Evolutionary conservation across 78 protist genomes (phyloP), one percentile per base, ranked within the genome.

Genomic region (Cavenderia fasciculata): DNA sequence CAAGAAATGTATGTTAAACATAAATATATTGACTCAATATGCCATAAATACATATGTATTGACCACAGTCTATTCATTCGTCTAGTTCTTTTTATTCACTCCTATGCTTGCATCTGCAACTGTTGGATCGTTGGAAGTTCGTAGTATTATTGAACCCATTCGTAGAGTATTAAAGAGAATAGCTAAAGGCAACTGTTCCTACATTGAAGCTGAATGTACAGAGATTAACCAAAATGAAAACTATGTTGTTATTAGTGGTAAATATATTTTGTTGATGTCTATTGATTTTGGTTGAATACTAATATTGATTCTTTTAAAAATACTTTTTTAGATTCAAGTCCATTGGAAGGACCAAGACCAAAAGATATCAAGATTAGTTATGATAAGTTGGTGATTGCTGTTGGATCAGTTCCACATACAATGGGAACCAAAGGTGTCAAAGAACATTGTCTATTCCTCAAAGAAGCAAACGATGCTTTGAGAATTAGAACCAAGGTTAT

Each of bases 301-400:
- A 52, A 21, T 21, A 52, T 21, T 21, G 21, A 21, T 52, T 38
- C 33, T 11, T n/a, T n/a, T n/a, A n/a, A n/a, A n/a, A n/a, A n/a
- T n/a, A n/a, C n/a, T n/a, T n/a, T n/a, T n/a, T n/a, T n/a, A n/a
- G n/a, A n/a, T n/a, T 29, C n/a, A 10, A 27, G n/a, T 52, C 59
- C 63, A 57, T 29, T 29, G 4, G 25, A 10, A 21, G 25, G 6
- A 27, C 10, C 18, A 25, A 57, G 78, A 12, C 21, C 21, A 19
- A 11, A 11, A 49, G 5, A 27, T 16, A 65, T 44, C 34, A 49
- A 38, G 44, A 46, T 95, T 6, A 71, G 59, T 11, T 96, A 95
- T 74, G 96, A 95, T 61, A 33, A 61, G 33, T 74, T 96, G 59
- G 96, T 95, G 2, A 34, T 96, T 1, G 96, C 74, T n/a, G 87